Evolutionary conservation across 2,329 filamentous ascomycete genomes (phyloP).

Genomic region (Aspergillus sclerotialis): DNA sequence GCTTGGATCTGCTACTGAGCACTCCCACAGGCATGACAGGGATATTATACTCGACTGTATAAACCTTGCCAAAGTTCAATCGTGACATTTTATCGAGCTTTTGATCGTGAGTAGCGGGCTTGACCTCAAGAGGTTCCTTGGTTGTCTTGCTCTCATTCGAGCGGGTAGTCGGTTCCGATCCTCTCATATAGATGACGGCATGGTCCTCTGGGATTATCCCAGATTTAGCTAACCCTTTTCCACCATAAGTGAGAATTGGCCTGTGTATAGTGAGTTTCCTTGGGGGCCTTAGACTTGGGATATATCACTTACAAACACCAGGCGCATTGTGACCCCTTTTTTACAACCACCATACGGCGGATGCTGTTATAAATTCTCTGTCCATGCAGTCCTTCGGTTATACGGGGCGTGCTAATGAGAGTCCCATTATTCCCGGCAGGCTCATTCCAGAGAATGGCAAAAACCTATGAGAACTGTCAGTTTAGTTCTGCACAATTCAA

Average conservation of each 20-base stretch:
- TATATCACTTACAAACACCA: conserved; percentile 26
- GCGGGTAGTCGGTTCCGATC: conserved; percentile 6
- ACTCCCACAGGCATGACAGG: conserved; percentile 35
- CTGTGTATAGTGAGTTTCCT: conserved; percentile 14
- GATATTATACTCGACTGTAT: conserved; percentile 38
- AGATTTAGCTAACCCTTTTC: conserved; percentile 28
- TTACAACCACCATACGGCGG: conserved; percentile 28
- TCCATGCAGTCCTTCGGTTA: conserved; percentile 13
- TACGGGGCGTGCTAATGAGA: conserved; percentile 1
- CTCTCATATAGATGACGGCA: conserved; percentile 29
- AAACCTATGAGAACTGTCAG: conserved; percentile 14
- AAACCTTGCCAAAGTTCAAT: conserved; percentile 35
- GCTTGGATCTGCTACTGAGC: conserved; percentile 21
- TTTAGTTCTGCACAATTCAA: neutral
- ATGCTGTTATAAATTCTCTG: conserved; percentile 22
- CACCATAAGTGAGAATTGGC: conserved; percentile 34
- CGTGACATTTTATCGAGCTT: conserved; percentile 28
- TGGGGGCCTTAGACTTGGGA: neutral
- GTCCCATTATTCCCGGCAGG: conserved; percentile 13
- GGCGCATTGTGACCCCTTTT: conserved; percentile 15
- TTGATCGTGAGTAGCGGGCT: conserved; percentile 11
- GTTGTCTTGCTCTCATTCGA: conserved; percentile 22
- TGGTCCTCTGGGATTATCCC: conserved; percentile 31
- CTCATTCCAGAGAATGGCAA: conserved; percentile 26
- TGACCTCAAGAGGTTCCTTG: conserved; percentile 32